Evolutionary conservation across 2,329 filamentous ascomycete genomes (phyloP).

Genomic region (Calycina herbarum): DNA sequence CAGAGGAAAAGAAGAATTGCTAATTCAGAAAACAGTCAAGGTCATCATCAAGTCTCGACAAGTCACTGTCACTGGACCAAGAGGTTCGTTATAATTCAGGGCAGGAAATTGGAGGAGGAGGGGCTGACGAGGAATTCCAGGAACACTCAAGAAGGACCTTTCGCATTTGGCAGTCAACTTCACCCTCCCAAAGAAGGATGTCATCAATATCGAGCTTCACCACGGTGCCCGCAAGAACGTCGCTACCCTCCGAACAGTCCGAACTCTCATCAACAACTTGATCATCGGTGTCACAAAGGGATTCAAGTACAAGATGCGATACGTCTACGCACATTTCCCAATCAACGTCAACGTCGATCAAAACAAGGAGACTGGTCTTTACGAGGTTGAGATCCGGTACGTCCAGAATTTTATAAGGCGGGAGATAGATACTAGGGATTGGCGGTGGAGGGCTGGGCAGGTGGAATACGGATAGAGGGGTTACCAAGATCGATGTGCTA

Average conservation of each 20-base stretch:
- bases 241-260: slow-evolving; percentile 96
- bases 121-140: slow-evolving; percentile 47
- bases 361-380: slow-evolving; percentile 85
- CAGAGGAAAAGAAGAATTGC: slow-evolving; percentile 32
- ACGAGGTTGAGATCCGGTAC: slow-evolving; percentile 96
- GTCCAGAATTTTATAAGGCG: slow-evolving; percentile 37
- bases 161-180: slow-evolving; percentile 97
- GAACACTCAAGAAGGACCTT: slow-evolving; percentile 96
- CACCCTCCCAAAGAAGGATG: slow-evolving; percentile 78
- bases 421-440: neutral
- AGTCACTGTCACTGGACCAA: slow-evolving; percentile 95
- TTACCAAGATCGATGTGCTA: neutral
- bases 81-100: slow-evolving; percentile 59
- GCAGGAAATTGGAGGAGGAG: slow-evolving; percentile 21
- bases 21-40: slow-evolving; percentile 71
- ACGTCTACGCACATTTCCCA: slow-evolving; percentile 99
- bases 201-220: slow-evolving; percentile 97
- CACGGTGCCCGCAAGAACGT: slow-evolving; percentile 98
- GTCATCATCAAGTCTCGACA: slow-evolving; percentile 94
- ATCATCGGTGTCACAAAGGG: slow-evolving; percentile 98
- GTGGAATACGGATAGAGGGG: neutral
- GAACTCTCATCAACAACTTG: slow-evolving; percentile 97
- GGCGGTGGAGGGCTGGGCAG: neutral
- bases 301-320: slow-evolving; percentile 99
- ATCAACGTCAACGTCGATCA: slow-evolving; percentile 99